Evolutionary conservation across 352 stramenopile genomes (phyloP).

Genomic region (Pythium vanterpoolii): DNA sequence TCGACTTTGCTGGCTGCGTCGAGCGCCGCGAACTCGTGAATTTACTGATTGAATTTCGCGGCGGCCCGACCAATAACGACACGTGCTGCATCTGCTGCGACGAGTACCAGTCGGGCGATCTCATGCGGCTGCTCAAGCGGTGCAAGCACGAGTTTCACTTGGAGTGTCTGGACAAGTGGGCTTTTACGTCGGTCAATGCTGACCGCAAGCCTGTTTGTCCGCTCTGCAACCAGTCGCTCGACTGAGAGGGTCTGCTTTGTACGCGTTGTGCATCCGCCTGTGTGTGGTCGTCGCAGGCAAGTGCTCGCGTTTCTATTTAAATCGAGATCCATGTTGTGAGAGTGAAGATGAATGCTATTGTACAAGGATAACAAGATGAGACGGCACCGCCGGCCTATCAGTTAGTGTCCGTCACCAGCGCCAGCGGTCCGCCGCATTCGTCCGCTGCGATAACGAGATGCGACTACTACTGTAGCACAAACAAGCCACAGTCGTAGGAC

Average conservation of each 20-base stretch:
- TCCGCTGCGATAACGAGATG: no score
- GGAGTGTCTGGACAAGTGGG: constrained; percentile 88
- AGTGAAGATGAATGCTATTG: neutral
- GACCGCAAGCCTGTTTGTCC: constrained; percentile 69
- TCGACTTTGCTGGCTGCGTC: constrained; percentile 56
- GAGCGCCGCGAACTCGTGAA: constrained; percentile 73
- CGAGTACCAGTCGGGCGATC: constrained; percentile 75
- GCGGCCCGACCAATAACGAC: constrained; percentile 79
- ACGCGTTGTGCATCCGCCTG: neutral
- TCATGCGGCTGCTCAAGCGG: constrained; percentile 70
- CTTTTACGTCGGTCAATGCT: constrained; percentile 71
- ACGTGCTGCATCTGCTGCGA: constrained; percentile 88
- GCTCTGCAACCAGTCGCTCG: constrained; percentile 78
- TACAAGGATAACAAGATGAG: no score
- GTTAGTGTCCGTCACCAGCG: no score
- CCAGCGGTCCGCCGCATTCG: no score
- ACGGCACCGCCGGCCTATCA: no score
- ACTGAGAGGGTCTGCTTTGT: constrained; percentile 29
- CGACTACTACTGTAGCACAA: no score
- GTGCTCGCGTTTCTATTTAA: constrained; percentile 2
- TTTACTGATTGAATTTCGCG: constrained; percentile 65
- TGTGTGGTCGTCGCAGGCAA: neutral
- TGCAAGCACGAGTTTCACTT: constrained; percentile 89
- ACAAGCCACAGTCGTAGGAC: no score
- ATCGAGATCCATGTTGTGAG: neutral